Evolutionary conservation across 148 eudicot species (phyloP).

Genomic region (Rhododendron kiyosumense): DNA sequence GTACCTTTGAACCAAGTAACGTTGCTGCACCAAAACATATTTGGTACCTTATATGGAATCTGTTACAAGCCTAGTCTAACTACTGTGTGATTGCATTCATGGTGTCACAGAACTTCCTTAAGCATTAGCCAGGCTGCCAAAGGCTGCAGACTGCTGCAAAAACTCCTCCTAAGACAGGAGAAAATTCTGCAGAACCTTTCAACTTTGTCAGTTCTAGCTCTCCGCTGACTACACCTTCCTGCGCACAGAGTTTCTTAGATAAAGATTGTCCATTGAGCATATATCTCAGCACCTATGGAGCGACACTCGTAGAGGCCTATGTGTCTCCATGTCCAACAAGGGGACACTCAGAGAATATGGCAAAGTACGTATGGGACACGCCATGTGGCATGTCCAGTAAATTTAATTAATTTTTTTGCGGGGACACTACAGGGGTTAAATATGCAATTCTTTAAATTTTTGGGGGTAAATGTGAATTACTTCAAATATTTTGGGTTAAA

Average conservation of each 20-base stretch:
- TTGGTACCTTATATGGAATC: not conserved
- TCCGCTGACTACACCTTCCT: not conserved
- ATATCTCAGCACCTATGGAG: too few relatives aligned
- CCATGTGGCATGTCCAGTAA: too few relatives aligned
- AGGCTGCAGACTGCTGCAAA: not conserved
- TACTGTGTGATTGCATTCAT: not conserved
- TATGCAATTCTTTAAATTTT: too few relatives aligned
- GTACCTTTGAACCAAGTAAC: not conserved
- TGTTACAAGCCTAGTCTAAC: slow-evolving; percentile 1
- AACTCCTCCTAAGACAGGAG: not conserved
- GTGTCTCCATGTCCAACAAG: too few relatives aligned
- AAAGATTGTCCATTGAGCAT: not conserved
- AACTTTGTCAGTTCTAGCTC: not conserved
- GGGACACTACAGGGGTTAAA: too few relatives aligned
- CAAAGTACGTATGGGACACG: too few relatives aligned
- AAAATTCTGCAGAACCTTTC: not conserved
- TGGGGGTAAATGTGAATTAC: too few relatives aligned
- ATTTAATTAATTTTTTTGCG: too few relatives aligned
- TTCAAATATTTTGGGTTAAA: too few relatives aligned
- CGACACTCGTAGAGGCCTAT: too few relatives aligned
- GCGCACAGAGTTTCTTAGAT: not conserved
- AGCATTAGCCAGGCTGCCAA: not conserved
- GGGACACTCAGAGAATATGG: too few relatives aligned
- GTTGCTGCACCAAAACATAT: not conserved
- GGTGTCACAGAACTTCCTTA: not conserved